Evolutionary conservation across 2,329 filamentous ascomycete species (phyloP), one percentile per base, ranked within the genome.

Genomic region (Colletotrichum ledebouriae): DNA sequence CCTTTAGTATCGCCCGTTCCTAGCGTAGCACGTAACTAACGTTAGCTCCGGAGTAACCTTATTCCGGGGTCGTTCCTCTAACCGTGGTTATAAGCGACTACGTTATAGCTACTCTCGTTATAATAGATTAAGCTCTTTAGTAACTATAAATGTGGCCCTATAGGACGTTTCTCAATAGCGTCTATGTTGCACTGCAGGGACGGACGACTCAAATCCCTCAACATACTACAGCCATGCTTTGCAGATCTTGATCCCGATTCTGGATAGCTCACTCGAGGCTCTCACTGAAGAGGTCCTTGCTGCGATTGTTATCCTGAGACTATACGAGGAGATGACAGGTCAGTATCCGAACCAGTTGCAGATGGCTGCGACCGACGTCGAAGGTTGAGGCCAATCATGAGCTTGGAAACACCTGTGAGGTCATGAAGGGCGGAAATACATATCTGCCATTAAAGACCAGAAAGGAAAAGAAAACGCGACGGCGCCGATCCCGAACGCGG

Each of bases 161-260:
- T n/a, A n/a, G n/a, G n/a, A n/a, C n/a, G n/a, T n/a, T n/a, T n/a
- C n/a, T n/a, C n/a, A n/a, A n/a, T n/a, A n/a, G n/a, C n/a, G n/a
- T n/a, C n/a, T n/a, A 1, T 70, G 69, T 42, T 47, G 65, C 29
- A 70, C 67, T 41, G 67, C 69, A 6, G 72, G 70, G 4, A 25
- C 67, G 1, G 44, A 73, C 5, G 70, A 74, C 4, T 77, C 78
- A 46, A 77, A 77, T 3, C 78, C 80, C 4, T 75, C 80, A 0
- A 72, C 77, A 17, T 83, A 83, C 63, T 81, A 83, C 66, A 80
- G 76, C 58, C 74, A 78, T 65, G 82, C 80, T 34, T 76, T 82
- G 15, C 75, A 77, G 17, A 76, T 81, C 55, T 75, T 83, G 2
- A 76, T 83, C 5, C 75, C 77, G 10, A 73, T 79, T 0, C 76